These are phyloP conservation scores for Neurospora sp. DNA, from an alignment of 495 filamentous ascomycete genomes.

Conservation along the genomic window DNA sequence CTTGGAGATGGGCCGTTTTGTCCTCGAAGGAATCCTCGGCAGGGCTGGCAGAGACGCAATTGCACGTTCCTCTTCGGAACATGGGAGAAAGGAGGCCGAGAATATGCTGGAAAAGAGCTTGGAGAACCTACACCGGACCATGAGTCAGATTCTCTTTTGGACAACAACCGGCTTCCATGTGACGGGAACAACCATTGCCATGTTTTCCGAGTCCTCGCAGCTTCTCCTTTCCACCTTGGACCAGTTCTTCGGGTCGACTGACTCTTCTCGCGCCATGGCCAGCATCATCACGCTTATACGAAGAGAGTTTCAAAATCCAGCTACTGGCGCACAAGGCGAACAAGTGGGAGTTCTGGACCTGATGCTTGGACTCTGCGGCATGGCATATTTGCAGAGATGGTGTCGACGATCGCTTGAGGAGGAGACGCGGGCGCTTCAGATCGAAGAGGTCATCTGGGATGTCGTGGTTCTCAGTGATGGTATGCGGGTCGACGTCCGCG, in stretches of 20 bases:
- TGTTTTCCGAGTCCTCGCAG: slow-evolving; percentile 52
- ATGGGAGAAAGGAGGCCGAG: slow-evolving; percentile 51
- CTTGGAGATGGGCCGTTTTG: slow-evolving; percentile 54
- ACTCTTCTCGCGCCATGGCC: slow-evolving; percentile 70
- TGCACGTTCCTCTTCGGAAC: slow-evolving; percentile 39
- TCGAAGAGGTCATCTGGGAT: slow-evolving; percentile 66
- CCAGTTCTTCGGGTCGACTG: slow-evolving; percentile 66
- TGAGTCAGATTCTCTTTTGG: slow-evolving; percentile 57
- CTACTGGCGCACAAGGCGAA: slow-evolving; percentile 46
- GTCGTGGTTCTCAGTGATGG: slow-evolving; percentile 64
- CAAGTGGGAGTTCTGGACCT: slow-evolving; percentile 56
- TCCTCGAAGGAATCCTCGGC: slow-evolving; percentile 56
- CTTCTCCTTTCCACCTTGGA: slow-evolving; percentile 58
- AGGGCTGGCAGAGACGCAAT: slow-evolving; percentile 61
- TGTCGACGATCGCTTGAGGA: slow-evolving; percentile 51
- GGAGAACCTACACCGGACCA: slow-evolving; percentile 49
- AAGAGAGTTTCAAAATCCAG: slow-evolving; percentile 58
- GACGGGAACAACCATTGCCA: slow-evolving; percentile 51
- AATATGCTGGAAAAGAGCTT: slow-evolving; percentile 53
- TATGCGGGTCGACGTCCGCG: slow-evolving; percentile 48
- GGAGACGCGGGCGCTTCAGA: slow-evolving; percentile 38
- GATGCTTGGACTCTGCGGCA: slow-evolving; percentile 54
- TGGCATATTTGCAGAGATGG: slow-evolving; percentile 63
- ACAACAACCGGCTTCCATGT: slow-evolving; percentile 61
- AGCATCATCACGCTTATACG: slow-evolving; percentile 66